Percentiles rank a stretch among this genome's conserved stretches.
Evolutionary conservation across 1,139 yeast genomes (phyloP).

Genomic region (Kluyveromyces sp.): DNA sequence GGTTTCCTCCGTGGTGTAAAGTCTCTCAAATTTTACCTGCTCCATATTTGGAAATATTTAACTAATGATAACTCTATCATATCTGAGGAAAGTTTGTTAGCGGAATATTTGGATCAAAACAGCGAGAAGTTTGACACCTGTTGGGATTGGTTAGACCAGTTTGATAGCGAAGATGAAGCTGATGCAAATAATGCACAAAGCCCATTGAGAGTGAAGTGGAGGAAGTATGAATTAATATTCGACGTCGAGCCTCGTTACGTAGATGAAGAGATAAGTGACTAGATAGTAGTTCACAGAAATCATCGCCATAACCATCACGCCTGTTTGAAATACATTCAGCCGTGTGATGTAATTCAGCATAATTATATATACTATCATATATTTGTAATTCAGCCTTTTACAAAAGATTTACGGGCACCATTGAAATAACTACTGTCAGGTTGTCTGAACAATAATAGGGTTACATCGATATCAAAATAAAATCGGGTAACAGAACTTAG

Average conservation of each 20-base stretch:
- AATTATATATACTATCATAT: no score
- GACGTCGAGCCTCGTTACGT: constrained; percentile 29
- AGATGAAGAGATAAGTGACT: constrained; percentile 29
- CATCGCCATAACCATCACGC: no score
- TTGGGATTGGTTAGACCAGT: constrained; percentile 45
- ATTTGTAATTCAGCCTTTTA: no score
- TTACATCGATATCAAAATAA: constrained; percentile 10
- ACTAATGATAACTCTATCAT: constrained; percentile 32
- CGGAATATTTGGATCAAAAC: constrained; percentile 27
- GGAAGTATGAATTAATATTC: constrained; percentile 29
- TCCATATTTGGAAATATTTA: constrained; percentile 43
- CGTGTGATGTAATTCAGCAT: no score
- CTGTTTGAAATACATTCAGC: no score
- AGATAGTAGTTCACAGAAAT: neutral
- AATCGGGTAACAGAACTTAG: constrained; percentile 23
- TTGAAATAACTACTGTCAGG: no score
- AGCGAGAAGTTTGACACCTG: constrained; percentile 22
- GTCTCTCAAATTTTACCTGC: constrained; percentile 58
- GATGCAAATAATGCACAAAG: constrained; percentile 24
- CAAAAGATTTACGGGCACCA: no score
- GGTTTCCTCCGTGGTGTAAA: constrained; percentile 82
- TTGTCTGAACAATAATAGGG: constrained; percentile 23
- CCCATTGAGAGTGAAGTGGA: constrained; percentile 29
- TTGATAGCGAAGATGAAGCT: constrained; percentile 34
- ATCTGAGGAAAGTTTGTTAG: constrained; percentile 21